Percentiles rank a stretch among this genome's conserved stretches.
Conservation (phyloP, 371 early-diverging fungal species). For the Mortierella sp. region DNA sequence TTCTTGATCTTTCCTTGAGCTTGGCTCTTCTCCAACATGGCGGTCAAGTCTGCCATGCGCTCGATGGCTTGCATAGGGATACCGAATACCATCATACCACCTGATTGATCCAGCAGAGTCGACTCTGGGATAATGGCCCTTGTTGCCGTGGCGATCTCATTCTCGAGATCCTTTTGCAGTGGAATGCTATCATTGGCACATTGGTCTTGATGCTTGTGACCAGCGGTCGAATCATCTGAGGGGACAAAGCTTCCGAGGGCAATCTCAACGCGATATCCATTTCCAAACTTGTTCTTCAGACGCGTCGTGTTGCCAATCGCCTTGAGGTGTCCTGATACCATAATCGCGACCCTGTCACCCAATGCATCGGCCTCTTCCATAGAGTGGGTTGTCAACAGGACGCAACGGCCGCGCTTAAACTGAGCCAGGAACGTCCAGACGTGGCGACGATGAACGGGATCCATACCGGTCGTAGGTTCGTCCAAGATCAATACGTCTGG, state of each 20-base stretch:
- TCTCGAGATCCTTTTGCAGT: conserved; percentile 28
- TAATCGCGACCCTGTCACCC: conserved; percentile 74
- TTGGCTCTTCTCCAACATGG: conserved; percentile 58
- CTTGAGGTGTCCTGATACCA: conserved; percentile 70
- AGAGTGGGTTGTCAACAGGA: conserved; percentile 74
- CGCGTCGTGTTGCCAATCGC: conserved; percentile 73
- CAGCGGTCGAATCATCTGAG: not conserved
- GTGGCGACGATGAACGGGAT: conserved; percentile 75
- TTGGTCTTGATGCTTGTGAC: too few species aligned
- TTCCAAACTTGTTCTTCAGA: conserved; percentile 75
- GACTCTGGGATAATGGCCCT: conserved; percentile 57
- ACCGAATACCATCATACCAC: conserved; percentile 71
- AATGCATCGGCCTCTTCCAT: conserved; percentile 82
- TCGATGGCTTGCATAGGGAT: conserved; percentile 56
- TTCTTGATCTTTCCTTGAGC: conserved; percentile 57
- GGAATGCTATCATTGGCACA: conserved; percentile 6
- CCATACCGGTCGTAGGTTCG: conserved; percentile 71
- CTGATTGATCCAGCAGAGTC: conserved; percentile 68
- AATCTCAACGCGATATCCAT: conserved; percentile 66
- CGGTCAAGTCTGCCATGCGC: conserved; percentile 60
- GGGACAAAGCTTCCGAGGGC: conserved; percentile 32
- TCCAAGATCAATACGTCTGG: conserved; percentile 64
- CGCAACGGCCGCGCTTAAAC: conserved; percentile 73
- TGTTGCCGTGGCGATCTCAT: conserved; percentile 25
- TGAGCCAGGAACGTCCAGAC: conserved; percentile 79